phyloP scores from a whole-genome alignment of 2,329 filamentous ascomycete genomes.

The Ascocoryne sarcoides region DNA sequence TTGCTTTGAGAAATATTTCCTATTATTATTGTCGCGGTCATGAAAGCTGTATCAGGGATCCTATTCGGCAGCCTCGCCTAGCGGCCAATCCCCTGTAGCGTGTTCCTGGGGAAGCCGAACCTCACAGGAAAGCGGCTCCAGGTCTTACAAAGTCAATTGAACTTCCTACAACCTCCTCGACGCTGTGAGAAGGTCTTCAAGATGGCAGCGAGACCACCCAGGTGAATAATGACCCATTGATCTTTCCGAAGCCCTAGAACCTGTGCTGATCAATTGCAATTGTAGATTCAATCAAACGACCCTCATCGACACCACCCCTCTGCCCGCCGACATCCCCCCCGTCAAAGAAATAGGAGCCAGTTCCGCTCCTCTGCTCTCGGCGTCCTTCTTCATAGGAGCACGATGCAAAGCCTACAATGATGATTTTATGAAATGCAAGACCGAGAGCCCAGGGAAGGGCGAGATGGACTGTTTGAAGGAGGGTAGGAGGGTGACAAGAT shows the following conservation, averaged over 20 bases:
- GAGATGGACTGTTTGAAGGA: slow-evolving; percentile 95
- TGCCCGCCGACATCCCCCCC: slow-evolving; percentile 83
- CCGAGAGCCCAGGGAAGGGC: slow-evolving; percentile 78
- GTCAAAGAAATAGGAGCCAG: slow-evolving; percentile 90
- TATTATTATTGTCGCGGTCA: too few relatives aligned
- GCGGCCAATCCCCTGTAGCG: slow-evolving; percentile 18
- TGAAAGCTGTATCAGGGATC: too few relatives aligned
- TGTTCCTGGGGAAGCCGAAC: slow-evolving; percentile 15
- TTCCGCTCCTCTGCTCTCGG: slow-evolving; percentile 84
- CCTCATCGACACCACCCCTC: slow-evolving; percentile 92
- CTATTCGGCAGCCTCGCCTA: too few relatives aligned
- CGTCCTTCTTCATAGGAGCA: slow-evolving; percentile 93
- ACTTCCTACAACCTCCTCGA: slow-evolving; percentile 18
- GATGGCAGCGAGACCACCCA: slow-evolving; percentile 26
- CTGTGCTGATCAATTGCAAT: slow-evolving; percentile 27
- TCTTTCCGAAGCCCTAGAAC: not conserved
- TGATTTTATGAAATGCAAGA: slow-evolving; percentile 99
- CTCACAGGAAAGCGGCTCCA: slow-evolving; percentile 27
- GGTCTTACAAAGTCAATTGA: too few relatives aligned
- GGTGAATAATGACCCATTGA: slow-evolving; percentile 11
- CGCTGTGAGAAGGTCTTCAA: slow-evolving; percentile 12
- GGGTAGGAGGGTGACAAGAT: slow-evolving; percentile 91
- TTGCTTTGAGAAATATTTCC: too few relatives aligned
- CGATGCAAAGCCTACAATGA: slow-evolving; percentile 94
- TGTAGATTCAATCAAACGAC: slow-evolving; percentile 85